Evolutionary conservation across 2,329 filamentous ascomycete species (phyloP).

Genomic region (Penicillium sp.): DNA sequence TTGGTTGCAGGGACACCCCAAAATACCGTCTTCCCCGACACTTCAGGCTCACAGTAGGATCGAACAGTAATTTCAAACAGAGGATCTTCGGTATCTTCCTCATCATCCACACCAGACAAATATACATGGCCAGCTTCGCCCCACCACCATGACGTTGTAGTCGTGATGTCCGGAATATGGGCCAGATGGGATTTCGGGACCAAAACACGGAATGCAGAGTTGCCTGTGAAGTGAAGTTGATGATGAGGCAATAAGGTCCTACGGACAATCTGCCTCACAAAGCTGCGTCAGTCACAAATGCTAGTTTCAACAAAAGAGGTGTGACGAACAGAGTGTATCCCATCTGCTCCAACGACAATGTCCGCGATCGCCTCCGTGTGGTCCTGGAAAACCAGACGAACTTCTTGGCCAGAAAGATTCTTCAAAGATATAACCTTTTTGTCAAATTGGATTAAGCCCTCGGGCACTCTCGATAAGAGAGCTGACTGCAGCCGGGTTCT

Average conservation of each 20-base stretch:
- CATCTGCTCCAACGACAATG: slow-evolving; percentile 53
- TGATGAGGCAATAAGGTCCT: slow-evolving; percentile 45
- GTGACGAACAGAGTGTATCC: slow-evolving; percentile 49
- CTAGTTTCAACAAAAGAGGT: not conserved
- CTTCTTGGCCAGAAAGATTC: slow-evolving; percentile 37
- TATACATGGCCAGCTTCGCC: slow-evolving; percentile 45
- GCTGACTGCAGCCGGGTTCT: slow-evolving; percentile 48
- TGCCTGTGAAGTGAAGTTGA: slow-evolving; percentile 49
- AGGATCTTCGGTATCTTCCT: slow-evolving; percentile 24
- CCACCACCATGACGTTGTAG: slow-evolving; percentile 46
- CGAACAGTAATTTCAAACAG: slow-evolving; percentile 43
- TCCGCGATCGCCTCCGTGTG: slow-evolving; percentile 41
- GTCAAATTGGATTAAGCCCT: slow-evolving; percentile 44
- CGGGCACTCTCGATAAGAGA: slow-evolving; percentile 48
- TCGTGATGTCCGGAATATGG: slow-evolving; percentile 33
- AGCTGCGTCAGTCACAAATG: not conserved
- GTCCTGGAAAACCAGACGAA: slow-evolving; percentile 49
- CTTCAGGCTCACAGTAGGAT: slow-evolving; percentile 17
- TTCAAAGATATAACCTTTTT: slow-evolving; percentile 46
- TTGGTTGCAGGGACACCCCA: slow-evolving; percentile 18
- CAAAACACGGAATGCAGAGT: slow-evolving; percentile 49
- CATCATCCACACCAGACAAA: slow-evolving; percentile 41
- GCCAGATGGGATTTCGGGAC: slow-evolving; percentile 39
- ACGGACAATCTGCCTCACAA: slow-evolving; percentile 37
- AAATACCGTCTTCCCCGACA: slow-evolving; percentile 9